Base-by-base conservation (phyloP, 2,329 filamentous ascomycete species). In the Thielaviopsis euricoi region DNA sequence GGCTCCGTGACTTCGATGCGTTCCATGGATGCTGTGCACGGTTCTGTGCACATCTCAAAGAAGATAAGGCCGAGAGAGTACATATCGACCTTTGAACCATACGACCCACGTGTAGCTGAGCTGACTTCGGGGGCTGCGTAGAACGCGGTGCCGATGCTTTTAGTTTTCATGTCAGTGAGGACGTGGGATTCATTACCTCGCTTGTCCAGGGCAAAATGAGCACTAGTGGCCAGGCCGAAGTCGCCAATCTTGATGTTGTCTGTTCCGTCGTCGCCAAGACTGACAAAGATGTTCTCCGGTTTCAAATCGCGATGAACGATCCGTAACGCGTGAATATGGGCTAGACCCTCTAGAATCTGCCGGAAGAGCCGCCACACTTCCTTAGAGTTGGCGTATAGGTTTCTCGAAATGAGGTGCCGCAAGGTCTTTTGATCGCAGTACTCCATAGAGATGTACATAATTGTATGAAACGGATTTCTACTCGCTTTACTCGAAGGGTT, bases 361-460 rank as follows among this genome's bases (percentile, higher is more conserved):
- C 91, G 82, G 63, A 97, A 90, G 4, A 97, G 75, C 29, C 89
- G 82, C 93, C 93, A 98, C 17, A 86, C 81, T 65, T 95, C 86
- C 26, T 89, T 79, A 1, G 79, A 76, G 59, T 90, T 82, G 63
- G 87, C 83, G 64, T 81, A 81, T 12, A 97, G 72, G 29, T 83
- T 85, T 64, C 85, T 81, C 22, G 81, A 78, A 59, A 98, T 94
- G 29, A 96, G 72, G 73, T 97, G 89, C 21, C 90, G 85, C 33
- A 98, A 78, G 0, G 93, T 97, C 78, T 87, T 81, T 67, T 91
- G 93, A 68, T 97, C 91, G 66, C 93, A 98, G 64, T 96, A 95
- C 67, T 98, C 93, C 93, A 98, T 98, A 61, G 95, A 93, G 58
- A 98, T 97, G 68, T 96, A 98, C 49, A 98, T 76, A 6, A 90